Evolutionary conservation across 1,284 basidiomycete species (phyloP).

Genomic region (Cutaneotrichosporon daszewskae): DNA sequence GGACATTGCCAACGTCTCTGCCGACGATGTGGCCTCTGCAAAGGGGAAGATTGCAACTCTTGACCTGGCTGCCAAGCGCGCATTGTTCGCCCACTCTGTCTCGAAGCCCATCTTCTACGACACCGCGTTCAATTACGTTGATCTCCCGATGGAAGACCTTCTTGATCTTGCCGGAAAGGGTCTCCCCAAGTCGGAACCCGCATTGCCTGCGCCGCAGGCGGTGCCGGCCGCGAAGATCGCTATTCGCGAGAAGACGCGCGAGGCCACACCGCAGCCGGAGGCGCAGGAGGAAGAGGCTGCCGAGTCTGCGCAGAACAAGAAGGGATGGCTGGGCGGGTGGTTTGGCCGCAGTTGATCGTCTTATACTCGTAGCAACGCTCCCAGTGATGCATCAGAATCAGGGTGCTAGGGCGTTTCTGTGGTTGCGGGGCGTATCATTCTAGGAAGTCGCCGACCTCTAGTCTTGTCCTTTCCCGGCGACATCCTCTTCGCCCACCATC

Average conservation of each 20-base stretch:
- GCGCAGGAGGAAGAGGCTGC: constrained; percentile 15
- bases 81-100: constrained; percentile 73
- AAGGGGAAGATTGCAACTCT: constrained; percentile 54
- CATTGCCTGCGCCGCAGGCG: constrained; percentile 1
- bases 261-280: constrained; percentile 27
- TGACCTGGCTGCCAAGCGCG: constrained; percentile 60
- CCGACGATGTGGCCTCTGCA: constrained; percentile 51
- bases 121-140: constrained; percentile 86
- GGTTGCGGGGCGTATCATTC: too few relatives aligned
- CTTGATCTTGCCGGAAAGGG: constrained; percentile 62
- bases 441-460: too few relatives aligned
- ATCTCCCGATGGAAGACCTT: constrained; percentile 72
- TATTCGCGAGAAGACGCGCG: constrained; percentile 21
- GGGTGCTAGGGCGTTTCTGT: too few relatives aligned
- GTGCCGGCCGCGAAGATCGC: not conserved
- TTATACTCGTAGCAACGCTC: too few relatives aligned
- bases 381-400: too few relatives aligned
- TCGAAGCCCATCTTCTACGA: constrained; percentile 88
- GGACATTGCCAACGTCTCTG: constrained; percentile 27
- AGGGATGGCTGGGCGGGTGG: constrained; percentile 47
- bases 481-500: not conserved
- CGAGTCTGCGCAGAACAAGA: constrained; percentile 15
- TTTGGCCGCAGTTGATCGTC: constrained; percentile 34
- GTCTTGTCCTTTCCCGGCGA: too few relatives aligned
- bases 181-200: constrained; percentile 14